Percentiles rank a stretch among this genome's conserved stretches.
phyloP scores from a whole-genome alignment of 1,139 yeast genomes.

The Starmera stellimalicola region DNA sequence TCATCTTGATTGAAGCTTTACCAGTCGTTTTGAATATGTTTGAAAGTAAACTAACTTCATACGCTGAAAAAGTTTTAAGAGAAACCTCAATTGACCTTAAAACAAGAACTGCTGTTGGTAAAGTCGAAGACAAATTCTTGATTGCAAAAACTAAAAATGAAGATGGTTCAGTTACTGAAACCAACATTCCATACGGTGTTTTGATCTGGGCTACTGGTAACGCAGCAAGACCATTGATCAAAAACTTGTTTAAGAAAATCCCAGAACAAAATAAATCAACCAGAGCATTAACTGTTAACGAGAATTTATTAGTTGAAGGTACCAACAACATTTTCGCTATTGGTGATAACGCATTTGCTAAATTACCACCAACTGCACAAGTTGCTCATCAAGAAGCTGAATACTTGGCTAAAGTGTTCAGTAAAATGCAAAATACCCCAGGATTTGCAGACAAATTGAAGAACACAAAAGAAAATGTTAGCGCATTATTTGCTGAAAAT shows the following conservation, averaged over 20 bases:
- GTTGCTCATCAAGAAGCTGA: constrained; percentile 95
- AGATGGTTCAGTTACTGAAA: constrained; percentile 40
- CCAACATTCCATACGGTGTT: constrained; percentile 81
- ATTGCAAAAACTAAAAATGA: constrained; percentile 65
- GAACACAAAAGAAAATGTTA: constrained; percentile 26
- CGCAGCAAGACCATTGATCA: constrained; percentile 73
- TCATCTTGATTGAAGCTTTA: constrained; percentile 80
- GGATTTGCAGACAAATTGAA: constrained; percentile 41
- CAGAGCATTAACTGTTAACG: constrained; percentile 81
- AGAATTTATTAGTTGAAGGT: constrained; percentile 77
- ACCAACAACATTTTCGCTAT: constrained; percentile 74
- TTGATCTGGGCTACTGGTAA: constrained; percentile 98
- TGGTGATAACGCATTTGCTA: constrained; percentile 87
- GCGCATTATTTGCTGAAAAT: constrained; percentile 33
- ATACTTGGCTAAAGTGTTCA: constrained; percentile 68
- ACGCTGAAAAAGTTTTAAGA: constrained; percentile 75
- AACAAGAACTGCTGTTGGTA: constrained; percentile 82
- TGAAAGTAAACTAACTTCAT: constrained; percentile 75
- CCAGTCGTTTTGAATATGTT: constrained; percentile 86
- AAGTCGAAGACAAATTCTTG: constrained; percentile 63
- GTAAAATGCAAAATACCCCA: constrained; percentile 63
- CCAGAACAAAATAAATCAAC: constrained; percentile 83
- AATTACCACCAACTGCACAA: constrained; percentile 94
- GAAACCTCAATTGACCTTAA: constrained; percentile 68
- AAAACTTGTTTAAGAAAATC: constrained; percentile 60